Evolutionary conservation across 352 stramenopile species (phyloP).

Genomic region (Globisporangium paroecandrum): DNA sequence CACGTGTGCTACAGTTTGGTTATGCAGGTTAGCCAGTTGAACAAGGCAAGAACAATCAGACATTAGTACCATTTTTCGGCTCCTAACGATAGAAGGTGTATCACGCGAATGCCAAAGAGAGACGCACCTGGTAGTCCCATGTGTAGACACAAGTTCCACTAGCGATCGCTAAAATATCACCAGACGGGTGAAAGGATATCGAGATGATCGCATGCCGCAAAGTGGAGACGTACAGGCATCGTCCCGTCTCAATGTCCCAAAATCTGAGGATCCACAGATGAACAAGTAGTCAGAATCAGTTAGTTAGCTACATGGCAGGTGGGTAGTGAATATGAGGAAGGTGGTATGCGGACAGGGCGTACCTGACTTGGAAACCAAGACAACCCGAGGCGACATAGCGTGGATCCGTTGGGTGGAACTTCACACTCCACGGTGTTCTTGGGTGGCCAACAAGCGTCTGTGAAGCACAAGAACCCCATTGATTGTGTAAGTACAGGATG

Average conservation of each 20-base stretch:
- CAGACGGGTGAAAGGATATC: constrained; percentile 94
- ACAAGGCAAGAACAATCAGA: background rate
- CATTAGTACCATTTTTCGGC: background rate
- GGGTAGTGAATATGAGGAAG: too few relatives aligned
- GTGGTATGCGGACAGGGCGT: background rate
- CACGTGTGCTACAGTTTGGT: constrained; percentile 53
- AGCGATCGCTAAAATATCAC: constrained; percentile 93
- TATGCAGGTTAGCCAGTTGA: background rate
- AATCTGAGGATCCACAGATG: constrained; percentile 38
- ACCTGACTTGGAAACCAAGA: constrained; percentile 94
- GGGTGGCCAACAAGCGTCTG: constrained; percentile 83
- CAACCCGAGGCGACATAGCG: constrained; percentile 96
- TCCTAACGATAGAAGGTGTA: too few relatives aligned
- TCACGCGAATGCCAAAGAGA: constrained; percentile 13
- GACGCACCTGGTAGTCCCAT: constrained; percentile 92
- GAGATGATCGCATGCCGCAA: constrained; percentile 95
- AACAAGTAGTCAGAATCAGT: background rate
- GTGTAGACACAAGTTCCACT: constrained; percentile 94
- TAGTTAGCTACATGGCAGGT: too few relatives aligned
- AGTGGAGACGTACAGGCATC: constrained; percentile 93
- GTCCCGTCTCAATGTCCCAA: constrained; percentile 85
- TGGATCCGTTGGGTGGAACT: constrained; percentile 95
- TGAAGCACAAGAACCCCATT: constrained; percentile 1
- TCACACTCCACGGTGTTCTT: constrained; percentile 96
- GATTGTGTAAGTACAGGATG: background rate